A percentile compares a stretch with the other conserved stretches of the same genome.
Conservation (phyloP, 2,329 filamentous ascomycete genomes). For the Dactylellina leptospora region DNA sequence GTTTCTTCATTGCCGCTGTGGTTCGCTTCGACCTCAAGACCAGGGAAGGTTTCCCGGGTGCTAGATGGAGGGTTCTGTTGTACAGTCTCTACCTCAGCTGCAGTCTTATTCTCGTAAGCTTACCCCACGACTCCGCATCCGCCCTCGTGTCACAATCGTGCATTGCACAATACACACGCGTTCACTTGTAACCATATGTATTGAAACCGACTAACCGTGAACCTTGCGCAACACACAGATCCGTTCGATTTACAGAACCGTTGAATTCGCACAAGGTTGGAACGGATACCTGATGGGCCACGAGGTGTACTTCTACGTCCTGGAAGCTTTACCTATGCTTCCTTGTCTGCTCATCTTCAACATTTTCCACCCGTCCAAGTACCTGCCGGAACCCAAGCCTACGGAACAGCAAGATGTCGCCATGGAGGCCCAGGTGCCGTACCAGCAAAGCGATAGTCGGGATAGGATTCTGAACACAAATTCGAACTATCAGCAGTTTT, state of each 20-base stretch:
- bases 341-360: conserved; percentile 65
- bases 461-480: neutral
- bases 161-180: too few species aligned
- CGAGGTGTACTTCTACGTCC: conserved; percentile 67
- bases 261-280: conserved; percentile 66
- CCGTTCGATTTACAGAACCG: conserved; percentile 66
- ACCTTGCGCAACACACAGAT: conserved; percentile 58
- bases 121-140: neutral
- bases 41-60: conserved; percentile 2
- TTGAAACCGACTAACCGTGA: neutral
- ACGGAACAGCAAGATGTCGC: conserved; percentile 18
- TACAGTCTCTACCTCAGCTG: conserved; percentile 54
- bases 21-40: conserved; percentile 54
- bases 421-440: conserved; percentile 21
- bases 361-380: conserved; percentile 64
- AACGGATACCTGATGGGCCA: conserved; percentile 65
- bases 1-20: conserved; percentile 53
- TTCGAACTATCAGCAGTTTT: conserved; percentile 19
- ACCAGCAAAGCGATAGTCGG: neutral
- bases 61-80: conserved; percentile 51
- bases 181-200: too few species aligned
- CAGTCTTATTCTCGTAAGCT: conserved; percentile 51
- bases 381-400: conserved; percentile 57
- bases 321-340: conserved; percentile 65
- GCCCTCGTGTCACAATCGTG: too few species aligned